Evolutionary conservation across 352 stramenopile genomes (phyloP), one percentile per base, ranked within the genome.

Genomic region (Saprolegnia parasitica): DNA sequence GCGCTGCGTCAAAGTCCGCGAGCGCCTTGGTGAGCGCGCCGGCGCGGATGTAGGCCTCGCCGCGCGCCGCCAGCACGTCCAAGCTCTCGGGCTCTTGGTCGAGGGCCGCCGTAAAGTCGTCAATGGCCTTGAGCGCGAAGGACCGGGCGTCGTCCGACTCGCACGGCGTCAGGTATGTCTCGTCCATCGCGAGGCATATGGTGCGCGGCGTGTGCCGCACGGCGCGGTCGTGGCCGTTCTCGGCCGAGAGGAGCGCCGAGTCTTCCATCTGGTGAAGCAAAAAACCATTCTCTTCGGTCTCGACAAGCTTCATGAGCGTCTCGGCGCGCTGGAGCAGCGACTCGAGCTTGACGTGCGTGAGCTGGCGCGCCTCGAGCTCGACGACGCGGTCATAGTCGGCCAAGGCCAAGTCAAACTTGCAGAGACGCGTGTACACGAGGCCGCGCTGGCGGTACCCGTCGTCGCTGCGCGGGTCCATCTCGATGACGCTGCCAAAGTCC

Each of bases 401-500:
- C 0, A 74, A 68, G 0, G 55, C 72, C 6, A 91, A 60, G 65
- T 83, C 72, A 64, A 81, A 73, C 40, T 92, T 77, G 0, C 79
- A 68, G 0, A 92, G 61, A 15, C 79, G 70, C 13, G 80, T 81
- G 56, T 81, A 88, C 4, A 83, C 84, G 58, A 79, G 79, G 11
- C 79, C 86, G 37, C 86, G 79, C 62, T 86, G 81, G 5, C 79
- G 76, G 49, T 89, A 84, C 29, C 90, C 74, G 58, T 89, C 75
- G 1, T 79, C 68, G 60, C 80, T 86, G 73, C 79, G 81, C 6
- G 84, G 86, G 16, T 81, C 89, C 68, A 84, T 74, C 20, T 81
- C 71, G 72, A 94, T 90, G 24, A 90, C 80, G 18, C 70, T 42
- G 4, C 78, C 84, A 15, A 91, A 78, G 72, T 91, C 84, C 20